These are phyloP conservation scores for Podila horticola DNA, from an alignment of 192 early-diverging fungal genomes.

Conservation along the genomic window DNA sequence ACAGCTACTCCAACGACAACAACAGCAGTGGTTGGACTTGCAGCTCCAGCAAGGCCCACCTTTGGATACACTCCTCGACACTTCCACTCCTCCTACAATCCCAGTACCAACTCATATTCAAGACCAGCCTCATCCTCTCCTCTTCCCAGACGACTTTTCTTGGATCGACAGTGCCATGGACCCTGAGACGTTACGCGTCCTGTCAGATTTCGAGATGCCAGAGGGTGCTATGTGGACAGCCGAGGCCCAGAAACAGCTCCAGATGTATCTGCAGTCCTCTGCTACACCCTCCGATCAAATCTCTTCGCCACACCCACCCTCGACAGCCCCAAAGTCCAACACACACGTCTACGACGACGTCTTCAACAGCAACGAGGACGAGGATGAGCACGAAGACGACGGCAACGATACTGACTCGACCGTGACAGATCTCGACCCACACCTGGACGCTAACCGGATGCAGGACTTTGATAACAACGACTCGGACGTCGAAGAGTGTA, in stretches of 20 bases:
- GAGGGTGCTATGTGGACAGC: too few relatives aligned
- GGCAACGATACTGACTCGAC: neutral
- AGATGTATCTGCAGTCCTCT: too few relatives aligned
- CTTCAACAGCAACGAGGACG: neutral
- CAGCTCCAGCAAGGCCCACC: neutral
- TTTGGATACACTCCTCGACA: neutral
- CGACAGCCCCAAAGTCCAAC: too few relatives aligned
- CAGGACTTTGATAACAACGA: neutral
- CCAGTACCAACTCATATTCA: too few relatives aligned
- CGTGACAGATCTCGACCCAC: neutral
- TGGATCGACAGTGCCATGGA: too few relatives aligned
- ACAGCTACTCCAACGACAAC: slow-evolving; percentile 1
- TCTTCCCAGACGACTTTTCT: too few relatives aligned
- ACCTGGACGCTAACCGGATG: neutral
- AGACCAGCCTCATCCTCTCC: too few relatives aligned
- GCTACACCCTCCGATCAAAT: too few relatives aligned
- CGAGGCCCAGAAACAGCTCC: too few relatives aligned
- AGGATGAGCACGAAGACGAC: neutral
- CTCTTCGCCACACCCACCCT: too few relatives aligned
- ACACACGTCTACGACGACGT: neutral
- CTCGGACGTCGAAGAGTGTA: neutral
- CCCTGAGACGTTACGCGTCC: too few relatives aligned
- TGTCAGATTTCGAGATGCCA: too few relatives aligned
- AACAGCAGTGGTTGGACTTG: slow-evolving; percentile 5
- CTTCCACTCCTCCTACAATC: neutral